Evolutionary conservation across 345 rosid genomes (phyloP), one percentile per base, ranked within the genome.

Genomic region (Capsella bursapastoris): DNA sequence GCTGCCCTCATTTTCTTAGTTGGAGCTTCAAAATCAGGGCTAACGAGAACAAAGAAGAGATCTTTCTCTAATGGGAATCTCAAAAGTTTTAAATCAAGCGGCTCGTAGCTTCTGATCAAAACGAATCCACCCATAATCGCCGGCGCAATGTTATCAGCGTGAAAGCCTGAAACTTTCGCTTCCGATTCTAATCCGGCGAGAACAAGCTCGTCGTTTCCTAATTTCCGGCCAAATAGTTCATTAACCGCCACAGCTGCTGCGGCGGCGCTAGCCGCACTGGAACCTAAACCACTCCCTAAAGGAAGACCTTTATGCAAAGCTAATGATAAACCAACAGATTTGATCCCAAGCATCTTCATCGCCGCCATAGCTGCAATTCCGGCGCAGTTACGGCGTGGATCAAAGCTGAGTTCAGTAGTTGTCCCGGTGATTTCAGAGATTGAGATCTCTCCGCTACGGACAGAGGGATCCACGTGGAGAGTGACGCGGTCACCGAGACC

Each of bases 1-100:
- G 89, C 97, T 3, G 87, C 98, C 22, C 97, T 75, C 98, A 90
- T 93, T 74, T 90, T 90, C 85, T 90, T 89, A 1, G 98, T 89
- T 0, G 93, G 92, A 1, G 97, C 97, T 78, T 93, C 96, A 70
- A 93, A 87, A 6, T 89, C 91, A 1, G 97, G 97, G 47, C 87
- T 87, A 3, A 82, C 97, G 32, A 90, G 72, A 13, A 90, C 88
- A 70, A 90, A 93, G 64, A 85, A 78, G 29, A 90, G 79, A 5
- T 90, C 86, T 56, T 77, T 84, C 27, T 80, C 82, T 1, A 11
- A 44, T 2, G 97, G 96, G 49, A 89, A 88, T 12, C 74, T 70
- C 44, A 93, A 73, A 9, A 84, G 81, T 47, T 83, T 81, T 44
- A 93, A 56, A 47, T 87, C 90, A 28, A 90, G 79, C 2, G 98